Evolutionary conservation across 129 eudicot genomes (phyloP).

Genomic region (Chrysanthemum seticuspe): DNA sequence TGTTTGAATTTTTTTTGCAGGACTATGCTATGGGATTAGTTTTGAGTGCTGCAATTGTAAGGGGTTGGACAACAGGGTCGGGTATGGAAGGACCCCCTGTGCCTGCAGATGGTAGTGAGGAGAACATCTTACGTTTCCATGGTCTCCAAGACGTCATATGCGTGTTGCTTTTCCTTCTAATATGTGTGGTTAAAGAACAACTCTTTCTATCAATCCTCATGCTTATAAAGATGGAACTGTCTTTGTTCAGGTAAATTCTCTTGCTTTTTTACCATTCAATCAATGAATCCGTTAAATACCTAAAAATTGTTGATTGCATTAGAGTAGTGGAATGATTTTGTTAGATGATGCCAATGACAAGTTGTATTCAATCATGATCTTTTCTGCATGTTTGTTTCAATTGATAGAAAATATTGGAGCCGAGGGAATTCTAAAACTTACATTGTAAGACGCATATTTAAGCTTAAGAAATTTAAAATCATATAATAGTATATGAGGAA

Average conservation of each 20-base stretch:
- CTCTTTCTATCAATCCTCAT: conserved; percentile 92
- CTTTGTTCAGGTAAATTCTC: conserved; percentile 74
- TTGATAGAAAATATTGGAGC: neutral
- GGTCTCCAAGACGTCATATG: conserved; percentile 81
- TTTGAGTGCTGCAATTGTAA: conserved; percentile 80
- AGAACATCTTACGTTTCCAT: neutral
- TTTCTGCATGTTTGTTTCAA: conserved; percentile 23
- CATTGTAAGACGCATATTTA: too few species aligned
- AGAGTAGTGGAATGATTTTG: too few species aligned
- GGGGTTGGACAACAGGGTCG: conserved; percentile 89
- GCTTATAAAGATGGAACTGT: conserved; percentile 98
- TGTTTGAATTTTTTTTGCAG: conserved; percentile 34
- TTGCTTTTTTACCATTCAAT: neutral
- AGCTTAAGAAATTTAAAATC: too few species aligned
- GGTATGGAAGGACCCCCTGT: conserved; percentile 25
- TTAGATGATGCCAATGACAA: too few species aligned
- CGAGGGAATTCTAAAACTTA: too few species aligned
- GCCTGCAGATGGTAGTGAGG: conserved; percentile 37
- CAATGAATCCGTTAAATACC: too few species aligned
- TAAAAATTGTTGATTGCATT: neutral
- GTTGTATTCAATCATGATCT: too few species aligned
- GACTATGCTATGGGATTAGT: conserved; percentile 94
- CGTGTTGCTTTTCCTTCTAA: conserved; percentile 93
- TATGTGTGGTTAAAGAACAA: conserved; percentile 87
- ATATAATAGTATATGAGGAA: too few species aligned